Base-by-base conservation (phyloP, 768 basidiomycete genomes). In the Rhizopogon vulgaris region DNA sequence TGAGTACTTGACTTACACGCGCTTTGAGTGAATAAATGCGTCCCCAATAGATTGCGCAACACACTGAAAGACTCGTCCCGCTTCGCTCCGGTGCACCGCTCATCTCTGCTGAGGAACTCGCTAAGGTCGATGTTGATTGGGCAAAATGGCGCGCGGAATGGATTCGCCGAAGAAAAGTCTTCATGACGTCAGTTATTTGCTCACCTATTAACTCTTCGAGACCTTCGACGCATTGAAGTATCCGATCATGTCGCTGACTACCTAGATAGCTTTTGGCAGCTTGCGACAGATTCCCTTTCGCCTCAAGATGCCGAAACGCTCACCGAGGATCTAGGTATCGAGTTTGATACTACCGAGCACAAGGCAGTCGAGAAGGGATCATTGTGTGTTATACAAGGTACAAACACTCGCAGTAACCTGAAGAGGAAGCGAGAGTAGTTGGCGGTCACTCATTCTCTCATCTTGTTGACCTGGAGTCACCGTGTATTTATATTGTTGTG, bases 301-400 rank as follows among this genome's bases (percentile, higher is more conserved):
- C 83, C 86, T 38, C 80, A 82, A 62, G 84, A 90, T 43, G 78
- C 83, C 0, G 58, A 69, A 9, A 71, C 68, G 38, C 82, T 94
- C 9, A 79, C 78, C 18, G 93, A 94, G 63, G 83, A 87, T 49
- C 80, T 94, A 32, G 92, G 91, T 1, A 80, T 94, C 53, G 88
- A 90, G 63, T 70, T 73, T 38, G 93, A 95, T 60, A 82, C 86
- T 10, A 60, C 74, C 3, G 92, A 94, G 66, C 89, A 90, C 58
- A 57, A 58, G 34, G 70, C 68, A 24, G 67, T 94, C 27, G 92
- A 93, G 67, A 72, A 73, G 38, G 76, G 84, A 4, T 64, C 79
- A 48, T 70, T 92, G 25, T 89, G 83, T 60, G 65, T 61, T 1
- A 47, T 27, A 17, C 61, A 67, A 0, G 56, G 52, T 36, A 54